Evolutionary conservation across 2,329 filamentous ascomycete species (phyloP).

Genomic region (Thelonectria rubi): DNA sequence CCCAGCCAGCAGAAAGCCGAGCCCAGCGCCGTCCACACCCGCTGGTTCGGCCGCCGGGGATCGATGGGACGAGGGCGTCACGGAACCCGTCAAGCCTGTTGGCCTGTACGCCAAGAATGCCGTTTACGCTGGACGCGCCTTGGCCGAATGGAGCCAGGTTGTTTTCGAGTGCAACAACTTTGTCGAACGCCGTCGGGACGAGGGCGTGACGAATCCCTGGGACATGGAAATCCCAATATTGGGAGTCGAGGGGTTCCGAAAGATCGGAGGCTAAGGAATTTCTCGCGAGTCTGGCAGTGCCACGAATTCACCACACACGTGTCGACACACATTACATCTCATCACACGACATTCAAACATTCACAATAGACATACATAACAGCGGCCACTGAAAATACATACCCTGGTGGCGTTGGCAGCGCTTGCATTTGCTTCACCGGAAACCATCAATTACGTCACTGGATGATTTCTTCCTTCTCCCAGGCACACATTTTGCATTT

Average conservation of each 20-base stretch:
- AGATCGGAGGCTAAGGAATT: conserved; percentile 42
- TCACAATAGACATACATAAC: conserved; percentile 20
- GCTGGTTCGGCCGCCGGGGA: conserved; percentile 36
- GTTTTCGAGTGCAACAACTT: conserved; percentile 84
- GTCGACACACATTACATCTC: neutral
- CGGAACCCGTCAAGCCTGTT: conserved; percentile 57
- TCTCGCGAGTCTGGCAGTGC: neutral
- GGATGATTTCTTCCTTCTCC: conserved; percentile 21
- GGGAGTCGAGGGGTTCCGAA: conserved; percentile 54
- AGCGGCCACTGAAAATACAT: conserved; percentile 10
- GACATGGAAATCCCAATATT: conserved; percentile 69
- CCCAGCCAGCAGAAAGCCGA: conserved; percentile 19
- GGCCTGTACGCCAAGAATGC: conserved; percentile 57
- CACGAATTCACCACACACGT: neutral
- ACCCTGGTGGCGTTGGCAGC: conserved; percentile 21
- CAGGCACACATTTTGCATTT: conserved; percentile 24
- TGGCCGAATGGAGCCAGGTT: conserved; percentile 81
- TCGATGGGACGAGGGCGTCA: conserved; percentile 41
- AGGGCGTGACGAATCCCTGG: conserved; percentile 72
- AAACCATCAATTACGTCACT: conserved; percentile 27
- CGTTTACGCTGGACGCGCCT: conserved; percentile 74
- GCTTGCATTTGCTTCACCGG: conserved; percentile 29
- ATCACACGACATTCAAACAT: neutral
- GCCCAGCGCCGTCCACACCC: conserved; percentile 20
- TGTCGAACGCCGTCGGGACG: conserved; percentile 76